Evolutionary conservation across 2,329 filamentous ascomycete genomes (phyloP).

Genomic region (Hysterium pulicare): DNA sequence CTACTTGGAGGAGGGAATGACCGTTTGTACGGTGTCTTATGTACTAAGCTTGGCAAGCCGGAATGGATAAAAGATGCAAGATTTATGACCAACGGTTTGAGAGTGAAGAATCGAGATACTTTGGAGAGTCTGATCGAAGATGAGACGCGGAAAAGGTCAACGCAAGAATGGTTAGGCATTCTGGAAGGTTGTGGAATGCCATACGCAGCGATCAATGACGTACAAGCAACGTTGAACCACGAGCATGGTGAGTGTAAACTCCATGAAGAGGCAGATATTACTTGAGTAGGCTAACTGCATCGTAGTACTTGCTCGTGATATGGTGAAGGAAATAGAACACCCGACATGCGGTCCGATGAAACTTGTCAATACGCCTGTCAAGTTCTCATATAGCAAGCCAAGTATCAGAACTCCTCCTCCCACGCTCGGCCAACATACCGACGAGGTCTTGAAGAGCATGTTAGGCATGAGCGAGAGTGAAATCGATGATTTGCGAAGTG

Average conservation of each 20-base stretch:
- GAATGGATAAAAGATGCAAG: constrained; percentile 57
- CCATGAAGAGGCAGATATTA: no score
- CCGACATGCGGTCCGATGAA: constrained; percentile 78
- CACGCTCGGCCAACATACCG: constrained; percentile 57
- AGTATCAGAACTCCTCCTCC: constrained; percentile 76
- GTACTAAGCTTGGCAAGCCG: constrained; percentile 54
- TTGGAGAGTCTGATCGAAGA: constrained; percentile 77
- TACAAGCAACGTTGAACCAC: constrained; percentile 79
- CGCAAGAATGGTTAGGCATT: constrained; percentile 79
- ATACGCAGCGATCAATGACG: constrained; percentile 91
- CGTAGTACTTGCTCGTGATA: constrained; percentile 67
- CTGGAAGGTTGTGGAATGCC: constrained; percentile 92
- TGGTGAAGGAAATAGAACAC: constrained; percentile 88
- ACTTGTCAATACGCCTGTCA: constrained; percentile 90
- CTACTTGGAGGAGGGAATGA: constrained; percentile 64
- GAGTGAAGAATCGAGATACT: constrained; percentile 67
- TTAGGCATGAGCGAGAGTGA: constrained; percentile 31
- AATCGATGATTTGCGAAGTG: constrained; percentile 27
- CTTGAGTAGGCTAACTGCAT: constrained; percentile 10
- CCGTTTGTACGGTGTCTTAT: constrained; percentile 58
- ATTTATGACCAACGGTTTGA: constrained; percentile 57
- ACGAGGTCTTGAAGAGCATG: constrained; percentile 31
- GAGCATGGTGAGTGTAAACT: constrained; percentile 74
- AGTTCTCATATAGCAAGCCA: constrained; percentile 81
- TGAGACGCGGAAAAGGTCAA: constrained; percentile 72